A percentile compares a stretch with the other conserved stretches of the same genome.
Conservation (phyloP, 805 yeast species). For the Brettanomyces bruxellensis region DNA sequence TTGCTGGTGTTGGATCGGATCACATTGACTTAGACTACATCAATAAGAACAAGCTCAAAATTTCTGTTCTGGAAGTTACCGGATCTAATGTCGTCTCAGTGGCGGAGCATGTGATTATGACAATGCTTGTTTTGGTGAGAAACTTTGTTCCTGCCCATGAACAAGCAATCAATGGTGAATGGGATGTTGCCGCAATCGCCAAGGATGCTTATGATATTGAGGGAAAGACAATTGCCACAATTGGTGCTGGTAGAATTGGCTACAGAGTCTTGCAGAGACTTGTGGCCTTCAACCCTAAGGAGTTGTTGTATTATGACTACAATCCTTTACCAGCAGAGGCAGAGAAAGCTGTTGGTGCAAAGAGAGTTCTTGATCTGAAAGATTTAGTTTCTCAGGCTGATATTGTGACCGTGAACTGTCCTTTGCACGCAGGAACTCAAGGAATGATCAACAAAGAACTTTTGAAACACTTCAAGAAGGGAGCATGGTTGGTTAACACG, state of each 20-base stretch:
- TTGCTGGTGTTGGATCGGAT: slow-evolving; percentile 84
- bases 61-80: slow-evolving; percentile 67
- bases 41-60: slow-evolving; percentile 40
- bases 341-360: slow-evolving; percentile 56
- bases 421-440: slow-evolving; percentile 61
- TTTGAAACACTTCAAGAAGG: slow-evolving; percentile 65
- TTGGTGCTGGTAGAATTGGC: slow-evolving; percentile 90
- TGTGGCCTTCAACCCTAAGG: slow-evolving; percentile 65
- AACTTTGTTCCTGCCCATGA: slow-evolving; percentile 54
- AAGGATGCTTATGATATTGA: slow-evolving; percentile 61
- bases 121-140: slow-evolving; percentile 51
- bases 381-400: slow-evolving; percentile 58
- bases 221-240: slow-evolving; percentile 70
- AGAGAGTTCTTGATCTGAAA: slow-evolving; percentile 57
- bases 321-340: slow-evolving; percentile 46
- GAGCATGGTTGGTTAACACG: slow-evolving; percentile 73
- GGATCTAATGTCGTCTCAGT: slow-evolving; percentile 76
- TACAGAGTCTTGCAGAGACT: slow-evolving; percentile 65
- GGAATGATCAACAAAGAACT: slow-evolving; percentile 58
- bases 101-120: slow-evolving; percentile 74
- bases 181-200: slow-evolving; percentile 44
- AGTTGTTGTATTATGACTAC: slow-evolving; percentile 68
- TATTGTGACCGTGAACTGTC: slow-evolving; percentile 65
- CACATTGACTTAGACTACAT: slow-evolving; percentile 64
- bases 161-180: slow-evolving; percentile 46